Base-by-base conservation (phyloP, 2,329 filamentous ascomycete species). In the Arthroderma uncinatum region DNA sequence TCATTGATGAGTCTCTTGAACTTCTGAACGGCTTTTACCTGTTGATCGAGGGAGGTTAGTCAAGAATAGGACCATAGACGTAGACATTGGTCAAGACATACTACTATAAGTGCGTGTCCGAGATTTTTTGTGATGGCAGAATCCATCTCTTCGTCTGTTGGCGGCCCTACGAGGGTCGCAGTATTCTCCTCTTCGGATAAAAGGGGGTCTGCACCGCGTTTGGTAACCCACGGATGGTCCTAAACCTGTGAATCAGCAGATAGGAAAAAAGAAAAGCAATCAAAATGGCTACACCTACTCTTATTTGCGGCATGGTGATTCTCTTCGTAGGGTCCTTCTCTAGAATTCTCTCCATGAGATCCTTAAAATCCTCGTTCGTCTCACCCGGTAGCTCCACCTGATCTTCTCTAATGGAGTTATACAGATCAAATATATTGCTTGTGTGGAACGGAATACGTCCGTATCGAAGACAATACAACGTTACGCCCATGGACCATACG, bases 401-500 rank as follows among this genome's bases (percentile, higher is more conserved):
- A 40, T 95, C 85, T 30, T 78, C 81, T 62, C 86, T 86, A 71
- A 98, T 97, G 4, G 89, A 83, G 59, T 95, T 85, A 68, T 94
- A 97, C 61, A 97, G 82, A 54, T 95, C 91, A 57, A 96, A 76
- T 59, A 96, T 83, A 16, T 83, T 84, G 4, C 81, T 76, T 57
- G 85, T 82, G 65, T 91, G 86, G 67, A 97, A 98, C 0, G 93
- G 93, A 60, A 98, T 85, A 53, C 77, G 79, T 33, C 93, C 93
- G 66, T 95, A 97, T 60, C 87, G 84, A 39, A 98, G 78, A 69
- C 93, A 98, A 69, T 92, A 97, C 1, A 98, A 76, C 1, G 91
- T 95, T 7, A 96, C 85, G 5, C 93, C 93, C 92, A 97, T 97
- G 2, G 92, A 95, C 93, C 93, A 98, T 56, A 98, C 90, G 71